Evolutionary conservation across 345 rosid species (phyloP).

Genomic region (Noccaea bulbosa): DNA sequence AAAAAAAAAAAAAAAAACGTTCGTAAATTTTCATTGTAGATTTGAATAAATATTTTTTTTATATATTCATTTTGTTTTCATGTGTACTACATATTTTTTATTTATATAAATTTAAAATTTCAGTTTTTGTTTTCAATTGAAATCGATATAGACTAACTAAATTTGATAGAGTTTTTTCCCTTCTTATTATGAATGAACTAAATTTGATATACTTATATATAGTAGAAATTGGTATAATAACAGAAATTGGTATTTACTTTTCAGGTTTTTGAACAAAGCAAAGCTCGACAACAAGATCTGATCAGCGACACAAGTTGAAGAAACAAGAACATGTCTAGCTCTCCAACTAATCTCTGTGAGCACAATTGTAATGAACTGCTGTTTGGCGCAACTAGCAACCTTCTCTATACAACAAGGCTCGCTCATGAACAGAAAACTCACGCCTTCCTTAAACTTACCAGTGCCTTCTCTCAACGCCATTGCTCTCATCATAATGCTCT

Average conservation of each 20-base stretch:
- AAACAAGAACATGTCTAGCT: slow-evolving; percentile 57
- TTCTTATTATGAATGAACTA: too few species aligned
- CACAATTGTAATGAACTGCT: slow-evolving; percentile 71
- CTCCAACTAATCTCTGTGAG: slow-evolving; percentile 59
- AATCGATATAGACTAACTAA: too few species aligned
- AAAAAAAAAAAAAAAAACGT: too few species aligned
- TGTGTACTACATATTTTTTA: too few species aligned
- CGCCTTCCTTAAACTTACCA: slow-evolving; percentile 50
- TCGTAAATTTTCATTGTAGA: neutral
- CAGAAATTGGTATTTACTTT: neutral
- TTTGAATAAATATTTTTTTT: neutral
- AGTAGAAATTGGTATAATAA: neutral
- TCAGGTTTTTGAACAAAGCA: slow-evolving; percentile 59
- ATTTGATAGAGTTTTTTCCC: too few species aligned
- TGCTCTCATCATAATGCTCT: slow-evolving; percentile 52
- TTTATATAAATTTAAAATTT: too few species aligned
- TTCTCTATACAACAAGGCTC: slow-evolving; percentile 64
- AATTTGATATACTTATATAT: too few species aligned
- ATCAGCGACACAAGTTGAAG: slow-evolving; percentile 48
- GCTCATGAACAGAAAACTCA: slow-evolving; percentile 52
- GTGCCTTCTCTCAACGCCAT: slow-evolving; percentile 54
- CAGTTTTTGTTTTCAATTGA: too few species aligned
- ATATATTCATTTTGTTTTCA: too few species aligned
- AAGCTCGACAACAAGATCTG: slow-evolving; percentile 31
- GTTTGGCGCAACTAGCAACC: slow-evolving; percentile 63